Evolutionary conservation across 2,329 filamentous ascomycete species (phyloP).

Genomic region (Diaporthe capsici): DNA sequence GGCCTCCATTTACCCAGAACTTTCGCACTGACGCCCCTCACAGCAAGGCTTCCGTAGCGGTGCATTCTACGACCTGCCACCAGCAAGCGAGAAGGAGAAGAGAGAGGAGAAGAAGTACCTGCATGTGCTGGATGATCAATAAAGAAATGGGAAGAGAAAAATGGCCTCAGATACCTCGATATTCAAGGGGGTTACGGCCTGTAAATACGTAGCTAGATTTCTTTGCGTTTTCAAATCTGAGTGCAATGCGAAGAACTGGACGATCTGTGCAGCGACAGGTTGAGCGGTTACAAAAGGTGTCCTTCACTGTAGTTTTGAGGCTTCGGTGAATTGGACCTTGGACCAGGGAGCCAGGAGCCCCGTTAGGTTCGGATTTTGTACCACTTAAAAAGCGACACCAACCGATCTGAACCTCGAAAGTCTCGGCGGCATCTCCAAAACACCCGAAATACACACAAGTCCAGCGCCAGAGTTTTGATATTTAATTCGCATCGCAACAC

Average conservation of each 20-base stretch:
- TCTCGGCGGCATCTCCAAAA: not conserved
- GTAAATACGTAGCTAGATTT: slow-evolving; percentile 50
- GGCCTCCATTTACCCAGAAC: not conserved
- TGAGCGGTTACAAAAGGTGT: not conserved
- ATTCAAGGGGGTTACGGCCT: slow-evolving; percentile 36
- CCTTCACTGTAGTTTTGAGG: not conserved
- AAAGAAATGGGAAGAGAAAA: slow-evolving; percentile 61
- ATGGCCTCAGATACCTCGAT: slow-evolving; percentile 38
- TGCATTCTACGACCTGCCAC: slow-evolving; percentile 92
- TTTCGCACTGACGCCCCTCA: slow-evolving; percentile 45
- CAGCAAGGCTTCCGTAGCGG: slow-evolving; percentile 93
- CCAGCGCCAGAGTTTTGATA: not conserved
- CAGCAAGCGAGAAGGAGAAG: slow-evolving; percentile 94
- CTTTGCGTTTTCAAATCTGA: slow-evolving; percentile 44
- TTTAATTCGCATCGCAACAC: not conserved
- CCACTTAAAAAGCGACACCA: slow-evolving; percentile 11
- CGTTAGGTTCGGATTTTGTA: not conserved
- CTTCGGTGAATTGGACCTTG: not conserved
- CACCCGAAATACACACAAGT: not conserved
- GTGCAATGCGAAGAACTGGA: slow-evolving; percentile 35
- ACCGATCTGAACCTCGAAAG: not conserved
- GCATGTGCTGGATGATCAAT: slow-evolving; percentile 92
- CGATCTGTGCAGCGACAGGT: not conserved
- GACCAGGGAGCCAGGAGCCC: not conserved
- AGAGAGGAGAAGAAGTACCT: slow-evolving; percentile 96